phyloP scores from a whole-genome alignment of 2,329 filamentous ascomycete genomes.

The Ilyonectria destructans region DNA sequence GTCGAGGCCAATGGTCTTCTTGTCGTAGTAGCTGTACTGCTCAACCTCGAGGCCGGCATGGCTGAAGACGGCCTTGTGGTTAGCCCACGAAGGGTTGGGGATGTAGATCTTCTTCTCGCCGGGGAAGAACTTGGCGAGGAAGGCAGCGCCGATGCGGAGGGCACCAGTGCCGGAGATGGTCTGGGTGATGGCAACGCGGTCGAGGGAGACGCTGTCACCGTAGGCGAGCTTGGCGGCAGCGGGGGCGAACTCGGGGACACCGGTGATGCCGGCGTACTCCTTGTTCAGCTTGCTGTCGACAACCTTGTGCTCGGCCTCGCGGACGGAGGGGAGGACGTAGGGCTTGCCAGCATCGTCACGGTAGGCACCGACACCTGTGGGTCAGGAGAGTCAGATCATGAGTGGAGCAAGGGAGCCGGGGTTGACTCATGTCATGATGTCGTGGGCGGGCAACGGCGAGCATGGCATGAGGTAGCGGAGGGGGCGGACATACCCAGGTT shows the following conservation, averaged over 20 bases:
- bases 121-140: slow-evolving; percentile 90
- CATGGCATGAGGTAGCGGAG: slow-evolving; percentile 10
- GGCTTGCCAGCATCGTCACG: slow-evolving; percentile 98
- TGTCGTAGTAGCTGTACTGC: slow-evolving; percentile 99
- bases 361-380: slow-evolving; percentile 92
- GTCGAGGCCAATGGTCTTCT: slow-evolving; percentile 97
- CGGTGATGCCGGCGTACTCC: slow-evolving; percentile 98
- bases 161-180: slow-evolving; percentile 98
- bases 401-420: slow-evolving; percentile 29
- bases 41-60: slow-evolving; percentile 92
- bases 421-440: slow-evolving; percentile 32
- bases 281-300: slow-evolving; percentile 87
- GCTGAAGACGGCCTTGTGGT: slow-evolving; percentile 97
- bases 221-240: slow-evolving; percentile 94
- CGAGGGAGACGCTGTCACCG: slow-evolving; percentile 85
- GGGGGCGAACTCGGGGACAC: slow-evolving; percentile 93
- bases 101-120: slow-evolving; percentile 97
- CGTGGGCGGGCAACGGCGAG: slow-evolving; percentile 31
- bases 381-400: slow-evolving; percentile 41
- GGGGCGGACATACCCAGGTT: slow-evolving; percentile 80
- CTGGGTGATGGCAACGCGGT: slow-evolving; percentile 92
- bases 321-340: slow-evolving; percentile 95
- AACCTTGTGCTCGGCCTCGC: slow-evolving; percentile 89
- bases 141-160: slow-evolving; percentile 93
- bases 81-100: slow-evolving; percentile 96